A percentile compares a stretch with the other conserved stretches of the same genome.
These are phyloP conservation scores for Mallotus nudiflorus DNA, from an alignment of 345 rosid genomes.

Conservation along the genomic window DNA sequence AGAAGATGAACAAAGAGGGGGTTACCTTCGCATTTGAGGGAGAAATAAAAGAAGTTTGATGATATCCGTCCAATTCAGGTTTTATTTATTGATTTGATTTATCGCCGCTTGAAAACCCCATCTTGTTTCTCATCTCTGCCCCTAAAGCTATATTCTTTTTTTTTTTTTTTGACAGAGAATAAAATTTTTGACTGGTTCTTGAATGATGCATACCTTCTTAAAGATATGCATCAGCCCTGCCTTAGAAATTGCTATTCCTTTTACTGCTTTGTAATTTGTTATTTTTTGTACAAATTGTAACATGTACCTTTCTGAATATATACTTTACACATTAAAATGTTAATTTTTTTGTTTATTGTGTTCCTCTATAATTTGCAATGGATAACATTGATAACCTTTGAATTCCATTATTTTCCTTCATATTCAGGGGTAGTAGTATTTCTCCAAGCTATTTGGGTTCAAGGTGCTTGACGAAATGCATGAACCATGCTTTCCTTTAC, in stretches of 20 bases:
- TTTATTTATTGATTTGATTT: not conserved
- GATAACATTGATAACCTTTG: too few species aligned
- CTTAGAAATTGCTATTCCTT: not conserved
- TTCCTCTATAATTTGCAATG: too few species aligned
- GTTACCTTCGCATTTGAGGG: constrained; percentile 71
- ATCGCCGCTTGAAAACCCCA: not conserved
- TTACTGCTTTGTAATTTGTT: not conserved
- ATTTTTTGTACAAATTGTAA: constrained; percentile 9
- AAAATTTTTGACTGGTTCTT: not conserved
- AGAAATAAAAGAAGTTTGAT: not conserved
- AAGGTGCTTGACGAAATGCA: too few species aligned
- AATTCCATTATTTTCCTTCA: too few species aligned
- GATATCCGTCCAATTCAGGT: too few species aligned
- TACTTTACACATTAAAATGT: not conserved
- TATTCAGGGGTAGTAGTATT: too few species aligned
- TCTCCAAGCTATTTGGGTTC: too few species aligned
- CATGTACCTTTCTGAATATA: constrained; percentile 6
- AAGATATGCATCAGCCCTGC: not conserved
- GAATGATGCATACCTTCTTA: not conserved
- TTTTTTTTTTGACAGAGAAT: not conserved
- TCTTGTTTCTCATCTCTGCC: not conserved
- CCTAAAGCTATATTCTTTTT: too few species aligned
- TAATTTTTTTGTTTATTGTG: too few species aligned
- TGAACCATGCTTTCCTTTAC: too few species aligned
- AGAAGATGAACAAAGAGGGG: constrained; percentile 51